A percentile compares a stretch with the other conserved stretches of the same genome.
Conservation (phyloP, 1,139 yeast species). For the Yamadazyma spencermartinsiae region DNA sequence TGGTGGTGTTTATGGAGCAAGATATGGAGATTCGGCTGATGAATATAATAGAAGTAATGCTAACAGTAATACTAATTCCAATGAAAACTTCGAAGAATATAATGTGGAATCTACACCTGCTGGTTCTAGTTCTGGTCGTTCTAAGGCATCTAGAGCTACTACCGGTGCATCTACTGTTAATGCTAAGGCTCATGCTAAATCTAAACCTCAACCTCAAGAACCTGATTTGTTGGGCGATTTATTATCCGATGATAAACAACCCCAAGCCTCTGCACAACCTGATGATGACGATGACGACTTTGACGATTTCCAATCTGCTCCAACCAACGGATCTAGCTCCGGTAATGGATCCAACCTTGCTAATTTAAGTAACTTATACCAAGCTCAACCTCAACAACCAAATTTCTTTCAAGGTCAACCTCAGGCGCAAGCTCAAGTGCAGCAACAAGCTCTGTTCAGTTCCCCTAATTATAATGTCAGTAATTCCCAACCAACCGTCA, state of each 20-base stretch:
- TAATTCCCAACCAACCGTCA: constrained; percentile 36
- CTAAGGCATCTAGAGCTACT: constrained; percentile 30
- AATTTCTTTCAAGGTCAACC: constrained; percentile 11
- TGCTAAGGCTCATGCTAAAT: constrained; percentile 20
- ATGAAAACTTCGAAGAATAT: constrained; percentile 68
- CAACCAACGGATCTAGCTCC: constrained; percentile 19
- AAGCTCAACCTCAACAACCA: constrained; percentile 21
- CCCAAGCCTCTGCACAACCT: constrained; percentile 21
- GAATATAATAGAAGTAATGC: constrained; percentile 41
- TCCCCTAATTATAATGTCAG: constrained; percentile 8
- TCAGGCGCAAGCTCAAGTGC: constrained; percentile 15
- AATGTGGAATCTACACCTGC: constrained; percentile 40
- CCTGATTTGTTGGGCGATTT: constrained; percentile 55
- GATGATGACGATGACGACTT: constrained; percentile 79
- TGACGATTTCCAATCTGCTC: constrained; percentile 91
- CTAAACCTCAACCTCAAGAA: constrained; percentile 31
- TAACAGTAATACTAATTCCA: constrained; percentile 21
- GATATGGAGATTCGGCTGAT: constrained; percentile 59
- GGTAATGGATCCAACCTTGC: constrained; percentile 29
- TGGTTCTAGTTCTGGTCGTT: constrained; percentile 18
- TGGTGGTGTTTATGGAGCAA: constrained; percentile 76
- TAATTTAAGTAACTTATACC: constrained; percentile 43
- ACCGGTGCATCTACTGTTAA: constrained; percentile 46
- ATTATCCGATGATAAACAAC: constrained; percentile 13
- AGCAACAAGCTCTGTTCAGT: constrained; percentile 19